Percentiles rank a stretch among this genome's conserved stretches.
Conservation (phyloP, 2,329 filamentous ascomycete genomes). For the Golovinomyces cichoracearum region DNA sequence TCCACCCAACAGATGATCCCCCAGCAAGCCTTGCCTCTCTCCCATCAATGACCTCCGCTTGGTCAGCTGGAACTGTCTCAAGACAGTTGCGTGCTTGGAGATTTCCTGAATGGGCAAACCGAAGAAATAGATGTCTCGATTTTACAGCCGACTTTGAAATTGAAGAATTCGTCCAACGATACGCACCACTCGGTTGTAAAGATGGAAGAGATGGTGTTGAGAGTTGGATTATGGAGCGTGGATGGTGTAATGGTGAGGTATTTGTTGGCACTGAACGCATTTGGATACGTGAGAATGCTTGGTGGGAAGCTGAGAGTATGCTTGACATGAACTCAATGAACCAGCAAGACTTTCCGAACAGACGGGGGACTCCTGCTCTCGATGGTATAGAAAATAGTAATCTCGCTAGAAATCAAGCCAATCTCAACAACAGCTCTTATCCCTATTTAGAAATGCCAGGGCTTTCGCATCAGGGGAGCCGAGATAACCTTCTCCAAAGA, state of each 20-base stretch:
- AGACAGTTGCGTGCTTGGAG: conserved; percentile 83
- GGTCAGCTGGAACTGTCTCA: conserved; percentile 82
- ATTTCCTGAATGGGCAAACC: conserved; percentile 86
- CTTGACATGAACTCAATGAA: conserved; percentile 46
- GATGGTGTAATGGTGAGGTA: conserved; percentile 96
- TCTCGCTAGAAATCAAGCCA: conserved; percentile 20
- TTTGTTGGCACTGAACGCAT: conserved; percentile 73
- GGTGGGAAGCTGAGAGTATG: conserved; percentile 97
- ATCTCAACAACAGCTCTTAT: conserved; percentile 42
- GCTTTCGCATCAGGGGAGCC: conserved; percentile 37
- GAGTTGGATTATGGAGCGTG: conserved; percentile 76
- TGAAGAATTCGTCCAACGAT: conserved; percentile 71
- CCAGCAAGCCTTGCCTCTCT: conserved; percentile 50
- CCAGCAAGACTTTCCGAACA: conserved; percentile 15
- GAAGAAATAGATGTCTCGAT: conserved; percentile 69
- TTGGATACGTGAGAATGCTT: conserved; percentile 81
- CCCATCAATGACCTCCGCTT: conserved; percentile 49
- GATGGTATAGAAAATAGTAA: conserved; percentile 47
- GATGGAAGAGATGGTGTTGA: conserved; percentile 83
- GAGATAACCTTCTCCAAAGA: conserved; percentile 37
- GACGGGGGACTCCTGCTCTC: conserved; percentile 26
- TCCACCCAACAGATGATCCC: conserved; percentile 74
- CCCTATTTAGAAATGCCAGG: conserved; percentile 27
- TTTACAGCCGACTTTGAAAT: conserved; percentile 93
- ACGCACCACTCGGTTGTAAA: conserved; percentile 57